Evolutionary conservation across 345 rosid species (phyloP).

Genomic region (Combretum micranthum): DNA sequence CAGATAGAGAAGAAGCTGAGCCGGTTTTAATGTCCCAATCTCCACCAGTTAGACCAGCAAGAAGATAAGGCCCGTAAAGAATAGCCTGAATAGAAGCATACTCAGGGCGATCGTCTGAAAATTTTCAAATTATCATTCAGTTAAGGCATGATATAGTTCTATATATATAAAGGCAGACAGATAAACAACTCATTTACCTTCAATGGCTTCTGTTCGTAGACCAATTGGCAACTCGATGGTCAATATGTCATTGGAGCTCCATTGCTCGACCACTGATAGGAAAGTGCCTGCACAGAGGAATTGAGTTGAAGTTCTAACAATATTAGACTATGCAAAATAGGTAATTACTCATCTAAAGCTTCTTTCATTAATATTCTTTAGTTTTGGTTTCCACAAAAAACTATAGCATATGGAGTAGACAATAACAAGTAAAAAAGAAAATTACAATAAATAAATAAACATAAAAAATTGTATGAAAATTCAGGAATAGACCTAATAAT

Average conservation of each 20-base stretch:
- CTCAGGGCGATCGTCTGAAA: slow-evolving; percentile 68
- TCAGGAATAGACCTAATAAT: background rate
- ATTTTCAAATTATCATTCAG: background rate
- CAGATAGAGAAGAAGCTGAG: slow-evolving; percentile 26
- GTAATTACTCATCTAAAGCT: too few relatives aligned
- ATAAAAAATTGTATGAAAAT: too few relatives aligned
- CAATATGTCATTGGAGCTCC: slow-evolving; percentile 54
- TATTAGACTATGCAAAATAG: too few relatives aligned
- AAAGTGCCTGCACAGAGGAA: slow-evolving; percentile 47
- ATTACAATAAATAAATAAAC: too few relatives aligned
- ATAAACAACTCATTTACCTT: slow-evolving; percentile 34
- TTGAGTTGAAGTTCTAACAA: background rate
- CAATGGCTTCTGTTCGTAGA: slow-evolving; percentile 57
- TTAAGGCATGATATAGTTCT: background rate
- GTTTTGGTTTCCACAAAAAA: too few relatives aligned
- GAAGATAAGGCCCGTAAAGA: slow-evolving; percentile 83
- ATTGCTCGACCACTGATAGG: slow-evolving; percentile 37
- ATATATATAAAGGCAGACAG: background rate
- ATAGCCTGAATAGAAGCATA: slow-evolving; percentile 71
- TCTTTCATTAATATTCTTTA: too few relatives aligned
- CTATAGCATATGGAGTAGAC: too few relatives aligned
- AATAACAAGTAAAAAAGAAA: too few relatives aligned
- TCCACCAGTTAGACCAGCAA: slow-evolving; percentile 60
- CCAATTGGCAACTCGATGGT: slow-evolving; percentile 50
- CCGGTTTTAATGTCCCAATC: slow-evolving; percentile 63